These are phyloP conservation scores for Leccinum fallax DNA, from an alignment of 1,284 basidiomycete genomes.

Conservation along the genomic window DNA sequence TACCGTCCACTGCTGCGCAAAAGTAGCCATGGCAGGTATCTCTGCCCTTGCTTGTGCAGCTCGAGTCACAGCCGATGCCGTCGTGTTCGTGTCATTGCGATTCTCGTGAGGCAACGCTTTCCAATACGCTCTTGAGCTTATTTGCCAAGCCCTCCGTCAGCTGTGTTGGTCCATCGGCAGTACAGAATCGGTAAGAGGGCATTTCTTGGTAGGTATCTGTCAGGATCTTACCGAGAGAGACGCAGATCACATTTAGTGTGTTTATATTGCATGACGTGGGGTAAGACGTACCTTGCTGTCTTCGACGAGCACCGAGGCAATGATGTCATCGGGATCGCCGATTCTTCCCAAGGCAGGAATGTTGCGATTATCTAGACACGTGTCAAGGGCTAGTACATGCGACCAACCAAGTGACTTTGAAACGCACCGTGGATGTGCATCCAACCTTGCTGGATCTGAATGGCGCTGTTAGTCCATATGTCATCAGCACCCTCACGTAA, in stretches of 20 bases:
- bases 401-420: background rate
- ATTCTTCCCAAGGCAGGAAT: constrained; percentile 70
- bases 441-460: constrained; percentile 72
- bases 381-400: background rate
- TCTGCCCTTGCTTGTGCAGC: background rate
- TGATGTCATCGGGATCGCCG: constrained; percentile 79
- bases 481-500: constrained; percentile 63
- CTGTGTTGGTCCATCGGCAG: constrained; percentile 63
- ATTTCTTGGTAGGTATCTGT: constrained; percentile 76
- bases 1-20: background rate
- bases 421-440: constrained; percentile 78
- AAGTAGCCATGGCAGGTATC: background rate
- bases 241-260: background rate
- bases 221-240: constrained; percentile 48
- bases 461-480: constrained; percentile 62
- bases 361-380: constrained; percentile 63
- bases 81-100: constrained; percentile 3
- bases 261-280: background rate
- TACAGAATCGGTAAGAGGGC: constrained; percentile 79
- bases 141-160: constrained; percentile 63
- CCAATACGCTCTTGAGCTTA: constrained; percentile 45
- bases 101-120: constrained; percentile 24
- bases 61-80: background rate
- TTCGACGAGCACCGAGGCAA: constrained; percentile 71
- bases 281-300: constrained; percentile 56